Percentiles rank a stretch among this genome's conserved stretches.
These are phyloP conservation scores for Halophytophthora batemanensis DNA, from an alignment of 352 stramenopile genomes.

Conservation along the genomic window DNA sequence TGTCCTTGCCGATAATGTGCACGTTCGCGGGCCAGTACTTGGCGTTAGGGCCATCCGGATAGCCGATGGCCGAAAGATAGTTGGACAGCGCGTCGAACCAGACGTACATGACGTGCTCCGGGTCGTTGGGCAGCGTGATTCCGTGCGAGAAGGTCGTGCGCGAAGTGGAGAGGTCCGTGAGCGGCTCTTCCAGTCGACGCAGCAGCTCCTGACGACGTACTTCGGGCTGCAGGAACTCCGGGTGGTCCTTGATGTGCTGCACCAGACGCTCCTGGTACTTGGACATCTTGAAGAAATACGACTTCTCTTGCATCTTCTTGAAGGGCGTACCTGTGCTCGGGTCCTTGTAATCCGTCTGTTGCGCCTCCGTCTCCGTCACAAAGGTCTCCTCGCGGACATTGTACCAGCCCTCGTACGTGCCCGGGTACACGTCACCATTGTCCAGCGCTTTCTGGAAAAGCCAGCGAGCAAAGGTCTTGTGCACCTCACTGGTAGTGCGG, in stretches of 20 bases:
- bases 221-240: conserved; percentile 96
- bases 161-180: conserved; percentile 96
- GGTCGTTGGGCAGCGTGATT: conserved; percentile 93
- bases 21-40: conserved; percentile 84
- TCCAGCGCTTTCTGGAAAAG: conserved; percentile 91
- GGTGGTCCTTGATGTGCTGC: conserved; percentile 94
- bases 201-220: conserved; percentile 94
- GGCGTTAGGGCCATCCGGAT: conserved; percentile 77
- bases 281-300: conserved; percentile 99
- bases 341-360: conserved; percentile 95
- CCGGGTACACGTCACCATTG: conserved; percentile 96
- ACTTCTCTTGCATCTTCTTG: conserved; percentile 97
- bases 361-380: conserved; percentile 96
- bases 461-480: conserved; percentile 94
- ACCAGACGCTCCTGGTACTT: conserved; percentile 96
- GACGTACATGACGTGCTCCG: conserved; percentile 98
- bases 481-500: conserved; percentile 92
- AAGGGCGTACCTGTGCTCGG: conserved; percentile 89
- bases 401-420: conserved; percentile 98
- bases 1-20: conserved; percentile 97
- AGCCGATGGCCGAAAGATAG: conserved; percentile 97
- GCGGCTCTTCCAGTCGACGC: conserved; percentile 87
- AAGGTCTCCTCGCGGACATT: conserved; percentile 99
- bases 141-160: conserved; percentile 96
- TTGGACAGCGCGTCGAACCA: conserved; percentile 99